Evolutionary conservation across 495 filamentous ascomycete species (phyloP), one percentile per base, ranked within the genome.

Genomic region (Neurospora sp.): DNA sequence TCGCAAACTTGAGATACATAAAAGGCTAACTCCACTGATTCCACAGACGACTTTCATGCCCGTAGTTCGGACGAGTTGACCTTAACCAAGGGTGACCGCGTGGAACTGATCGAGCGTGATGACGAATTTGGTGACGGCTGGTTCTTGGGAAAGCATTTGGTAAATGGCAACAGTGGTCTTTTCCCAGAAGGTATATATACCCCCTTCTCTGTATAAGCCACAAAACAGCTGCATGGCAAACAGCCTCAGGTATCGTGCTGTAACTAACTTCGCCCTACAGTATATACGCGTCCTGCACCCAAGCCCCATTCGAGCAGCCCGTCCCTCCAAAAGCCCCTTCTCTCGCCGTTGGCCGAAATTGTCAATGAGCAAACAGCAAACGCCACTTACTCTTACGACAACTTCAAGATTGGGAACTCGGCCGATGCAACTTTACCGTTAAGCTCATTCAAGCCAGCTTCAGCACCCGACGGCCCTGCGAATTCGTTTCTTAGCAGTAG

Each of bases 121-220:
- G 95, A 98, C 79, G 96, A 97, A 76, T 99, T 98, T 81, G 92
- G 92, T 69, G 96, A 99, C 84, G 96, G 96, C 70, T 99, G 96
- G 96, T 99, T 93, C 83, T 82, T 97, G 75, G 96, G 97, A 38
- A 90, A 90, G 78, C 93, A 97, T 80, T 73, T 91, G 74, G 83
- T 86, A 69, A 94, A 90, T 77, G 89, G 87, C 41, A 89, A 89
- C 74, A 95, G 87, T 68, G 94, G 94, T 61, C 87, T 98, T 40
- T 97, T 98, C 79, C 94, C 94, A 17, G 93, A 94, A 86, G 92
- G 94, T 96, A 83, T 73, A 87, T 77, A 45, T 37, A 35, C 69
- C 48, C 20, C 27, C 69, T 74, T 17, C 35, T 69, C 70, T 70
- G n/a, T 42, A 38, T 74, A 42, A 40, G 27, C 27, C 31, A 38